phyloP scores from a whole-genome alignment of 352 stramenopile genomes.

The Pythium angustatum region DNA sequence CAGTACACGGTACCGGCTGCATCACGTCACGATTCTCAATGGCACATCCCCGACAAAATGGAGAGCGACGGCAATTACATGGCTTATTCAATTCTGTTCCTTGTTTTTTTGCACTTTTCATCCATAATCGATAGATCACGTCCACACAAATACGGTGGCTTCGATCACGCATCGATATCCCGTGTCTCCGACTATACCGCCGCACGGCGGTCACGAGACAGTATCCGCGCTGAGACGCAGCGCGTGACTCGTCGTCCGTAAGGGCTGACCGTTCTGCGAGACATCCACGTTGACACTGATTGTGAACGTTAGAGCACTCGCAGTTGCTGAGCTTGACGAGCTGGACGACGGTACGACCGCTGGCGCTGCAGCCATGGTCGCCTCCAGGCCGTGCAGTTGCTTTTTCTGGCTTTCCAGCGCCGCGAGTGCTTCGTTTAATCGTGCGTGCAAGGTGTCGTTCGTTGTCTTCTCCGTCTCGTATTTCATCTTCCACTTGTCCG shows the following conservation, averaged over 20 bases:
- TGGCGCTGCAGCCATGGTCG: not conserved
- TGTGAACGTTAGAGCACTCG: constrained; percentile 10
- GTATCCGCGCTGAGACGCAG: not conserved
- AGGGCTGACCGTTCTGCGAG: constrained; percentile 14
- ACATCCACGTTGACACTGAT: constrained; percentile 19
- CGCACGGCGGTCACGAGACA: too few relatives aligned
- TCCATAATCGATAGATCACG: too few relatives aligned
- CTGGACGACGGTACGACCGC: not conserved
- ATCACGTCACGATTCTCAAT: too few relatives aligned
- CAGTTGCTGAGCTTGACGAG: not conserved
- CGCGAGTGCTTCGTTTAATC: constrained; percentile 11
- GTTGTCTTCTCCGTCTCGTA: constrained; percentile 18
- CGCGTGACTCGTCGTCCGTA: constrained; percentile 6
- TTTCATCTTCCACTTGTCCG: constrained; percentile 6
- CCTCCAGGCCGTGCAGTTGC: constrained; percentile 4
- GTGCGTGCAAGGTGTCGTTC: constrained; percentile 8
- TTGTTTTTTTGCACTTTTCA: too few relatives aligned
- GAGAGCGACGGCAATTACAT: too few relatives aligned
- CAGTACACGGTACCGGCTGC: too few relatives aligned
- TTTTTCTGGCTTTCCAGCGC: constrained; percentile 7
- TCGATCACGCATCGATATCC: too few relatives aligned
- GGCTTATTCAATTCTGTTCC: too few relatives aligned
- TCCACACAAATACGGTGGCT: too few relatives aligned
- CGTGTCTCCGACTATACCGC: too few relatives aligned
- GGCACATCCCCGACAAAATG: too few relatives aligned